Evolutionary conservation across 1,284 basidiomycete species (phyloP).

Genomic region (Hypsizygus ulmarius): DNA sequence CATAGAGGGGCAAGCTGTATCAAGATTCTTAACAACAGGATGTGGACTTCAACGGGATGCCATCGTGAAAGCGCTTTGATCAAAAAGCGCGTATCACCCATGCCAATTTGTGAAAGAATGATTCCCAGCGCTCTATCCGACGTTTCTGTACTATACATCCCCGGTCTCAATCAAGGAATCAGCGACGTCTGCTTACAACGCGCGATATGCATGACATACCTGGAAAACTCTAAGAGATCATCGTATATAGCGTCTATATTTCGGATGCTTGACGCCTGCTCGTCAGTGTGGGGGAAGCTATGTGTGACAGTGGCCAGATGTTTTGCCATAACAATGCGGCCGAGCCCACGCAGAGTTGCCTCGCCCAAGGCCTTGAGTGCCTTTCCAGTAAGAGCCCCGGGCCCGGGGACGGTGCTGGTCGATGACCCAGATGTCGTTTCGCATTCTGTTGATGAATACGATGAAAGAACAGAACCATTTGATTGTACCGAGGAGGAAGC

Average conservation of each 20-base stretch:
- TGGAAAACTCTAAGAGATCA: conserved; percentile 20
- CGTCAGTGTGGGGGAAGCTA: conserved; percentile 18
- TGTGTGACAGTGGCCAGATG: conserved; percentile 9
- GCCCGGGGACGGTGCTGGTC: conserved; percentile 22
- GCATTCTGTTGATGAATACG: conserved; percentile 6
- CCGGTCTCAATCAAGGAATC: conserved; percentile 5
- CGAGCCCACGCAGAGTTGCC: conserved; percentile 22
- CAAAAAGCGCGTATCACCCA: conserved; percentile 15
- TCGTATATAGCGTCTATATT: conserved; percentile 15
- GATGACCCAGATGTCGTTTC: conserved; percentile 16
- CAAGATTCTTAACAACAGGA: conserved; percentile 16
- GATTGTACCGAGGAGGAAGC: conserved; percentile 4
- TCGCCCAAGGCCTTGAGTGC: conserved; percentile 21
- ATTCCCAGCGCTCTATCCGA: conserved; percentile 9
- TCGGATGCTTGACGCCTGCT: conserved; percentile 10
- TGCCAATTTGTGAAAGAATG: conserved; percentile 18
- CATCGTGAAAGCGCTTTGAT: conserved; percentile 16
- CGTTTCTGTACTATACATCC: conserved; percentile 15
- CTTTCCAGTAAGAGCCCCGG: conserved; percentile 23
- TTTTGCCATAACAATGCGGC: conserved; percentile 20
- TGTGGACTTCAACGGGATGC: conserved; percentile 15
- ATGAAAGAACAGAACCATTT: conserved; percentile 1
- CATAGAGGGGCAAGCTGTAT: conserved; percentile 17
- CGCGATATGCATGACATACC: conserved; percentile 1
- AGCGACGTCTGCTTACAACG: background rate